phyloP scores from a whole-genome alignment of 768 basidiomycete genomes.

The Kwoniella sp. region DNA sequence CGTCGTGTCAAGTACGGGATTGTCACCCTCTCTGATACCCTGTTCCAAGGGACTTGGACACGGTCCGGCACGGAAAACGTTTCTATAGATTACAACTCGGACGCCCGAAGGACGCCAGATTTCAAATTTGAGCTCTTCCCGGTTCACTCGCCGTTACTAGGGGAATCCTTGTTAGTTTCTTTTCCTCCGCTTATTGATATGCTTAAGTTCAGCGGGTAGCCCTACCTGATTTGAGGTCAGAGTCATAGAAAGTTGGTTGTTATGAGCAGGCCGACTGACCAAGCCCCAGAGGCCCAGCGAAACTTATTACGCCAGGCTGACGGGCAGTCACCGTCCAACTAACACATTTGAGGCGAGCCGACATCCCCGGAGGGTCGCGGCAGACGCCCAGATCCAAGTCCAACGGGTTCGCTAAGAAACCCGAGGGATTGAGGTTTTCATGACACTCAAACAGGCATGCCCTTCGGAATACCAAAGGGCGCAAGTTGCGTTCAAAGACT shows the following conservation, averaged over 20 bases:
- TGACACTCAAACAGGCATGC: constrained; percentile 70
- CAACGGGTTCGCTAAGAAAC: constrained; percentile 24
- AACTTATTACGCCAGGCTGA: constrained; percentile 62
- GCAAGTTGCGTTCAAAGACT: constrained; percentile 71
- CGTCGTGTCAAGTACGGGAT: constrained; percentile 66
- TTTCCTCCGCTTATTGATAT: constrained; percentile 89
- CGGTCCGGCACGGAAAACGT: constrained; percentile 70
- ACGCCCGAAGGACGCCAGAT: constrained; percentile 67
- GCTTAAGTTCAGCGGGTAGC: constrained; percentile 85
- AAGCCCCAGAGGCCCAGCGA: constrained; percentile 25
- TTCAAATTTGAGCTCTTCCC: constrained; percentile 82
- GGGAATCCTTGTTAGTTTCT: constrained; percentile 89
- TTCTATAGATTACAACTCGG: constrained; percentile 81
- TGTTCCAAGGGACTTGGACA: constrained; percentile 79
- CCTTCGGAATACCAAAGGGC: constrained; percentile 73
- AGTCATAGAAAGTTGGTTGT: constrained; percentile 39
- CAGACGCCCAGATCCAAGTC: constrained; percentile 53
- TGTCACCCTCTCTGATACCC: constrained; percentile 64
- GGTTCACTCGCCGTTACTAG: constrained; percentile 84
- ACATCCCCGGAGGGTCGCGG: constrained; percentile 14
- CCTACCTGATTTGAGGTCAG: constrained; percentile 80
- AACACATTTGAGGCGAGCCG: constrained; percentile 22
- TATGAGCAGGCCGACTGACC: constrained; percentile 61
- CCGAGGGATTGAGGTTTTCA: constrained; percentile 45
- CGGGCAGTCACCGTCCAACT: constrained; percentile 35